Percentiles rank a stretch among this genome's conserved stretches.
Evolutionary conservation across 148 eudicot species (phyloP).

Genomic region (Fagopyrum esculentum): DNA sequence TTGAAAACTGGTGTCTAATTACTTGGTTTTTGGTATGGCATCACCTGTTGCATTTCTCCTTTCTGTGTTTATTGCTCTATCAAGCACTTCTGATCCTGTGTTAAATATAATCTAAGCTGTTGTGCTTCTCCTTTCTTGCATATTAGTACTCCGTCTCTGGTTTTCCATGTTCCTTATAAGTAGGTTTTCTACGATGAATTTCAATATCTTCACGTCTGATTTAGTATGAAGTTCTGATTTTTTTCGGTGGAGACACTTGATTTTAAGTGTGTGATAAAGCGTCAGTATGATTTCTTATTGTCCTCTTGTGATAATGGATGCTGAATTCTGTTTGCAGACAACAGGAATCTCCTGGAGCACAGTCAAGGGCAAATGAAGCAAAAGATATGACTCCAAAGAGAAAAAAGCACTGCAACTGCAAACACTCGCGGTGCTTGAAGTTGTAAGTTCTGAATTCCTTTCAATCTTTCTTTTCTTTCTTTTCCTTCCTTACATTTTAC

Average conservation of each 20-base stretch:
- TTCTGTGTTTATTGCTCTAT: not conserved
- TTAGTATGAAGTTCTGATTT: not conserved
- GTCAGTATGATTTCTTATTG: not conserved
- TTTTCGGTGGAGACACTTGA: not conserved
- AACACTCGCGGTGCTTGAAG: constrained; percentile 89
- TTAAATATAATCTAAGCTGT: not conserved
- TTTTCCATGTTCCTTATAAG: constrained; percentile 2
- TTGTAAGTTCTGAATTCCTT: constrained; percentile 53
- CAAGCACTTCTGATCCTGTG: not conserved
- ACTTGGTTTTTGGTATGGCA: not conserved
- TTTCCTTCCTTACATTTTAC: not conserved
- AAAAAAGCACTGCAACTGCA: constrained; percentile 96
- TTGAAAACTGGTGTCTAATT: not conserved
- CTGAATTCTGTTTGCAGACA: constrained; percentile 46
- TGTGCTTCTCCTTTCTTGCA: not conserved
- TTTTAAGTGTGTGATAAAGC: not conserved
- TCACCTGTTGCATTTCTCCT: not conserved
- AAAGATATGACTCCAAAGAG: constrained; percentile 95
- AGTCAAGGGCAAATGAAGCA: constrained; percentile 56
- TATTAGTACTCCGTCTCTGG: not conserved
- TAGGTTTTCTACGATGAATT: not conserved
- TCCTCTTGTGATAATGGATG: not conserved
- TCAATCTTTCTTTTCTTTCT: not conserved
- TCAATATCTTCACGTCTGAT: not conserved
- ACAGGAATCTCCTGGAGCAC: constrained; percentile 75